Percentiles rank a stretch among this genome's conserved stretches.
phyloP scores from a whole-genome alignment of 306 rosid species.

The Purshia tridentata region DNA sequence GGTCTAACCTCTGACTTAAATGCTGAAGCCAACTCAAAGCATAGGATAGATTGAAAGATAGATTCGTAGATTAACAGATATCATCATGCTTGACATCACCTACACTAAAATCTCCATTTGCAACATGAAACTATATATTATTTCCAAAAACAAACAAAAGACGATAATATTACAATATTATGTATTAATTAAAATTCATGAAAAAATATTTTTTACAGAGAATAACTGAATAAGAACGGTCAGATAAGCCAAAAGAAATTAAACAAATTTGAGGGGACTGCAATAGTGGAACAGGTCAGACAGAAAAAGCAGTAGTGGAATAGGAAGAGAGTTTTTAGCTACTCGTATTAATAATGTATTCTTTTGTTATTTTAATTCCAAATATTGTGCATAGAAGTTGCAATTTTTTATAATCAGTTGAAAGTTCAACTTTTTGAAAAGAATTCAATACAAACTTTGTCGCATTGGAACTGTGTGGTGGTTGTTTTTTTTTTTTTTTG shows the following conservation, averaged over 20 bases:
- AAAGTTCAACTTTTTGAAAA: too few species aligned
- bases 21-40: conserved; percentile 37
- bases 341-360: background rate
- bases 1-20: conserved; percentile 27
- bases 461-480: too few species aligned
- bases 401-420: too few species aligned
- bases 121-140: background rate
- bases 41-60: conserved; percentile 41
- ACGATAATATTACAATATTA: background rate
- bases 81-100: conserved; percentile 49
- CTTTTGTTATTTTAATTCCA: background rate
- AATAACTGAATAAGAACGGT: background rate
- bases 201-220: background rate
- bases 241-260: background rate
- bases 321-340: background rate
- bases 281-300: background rate
- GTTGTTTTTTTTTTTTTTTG: too few species aligned
- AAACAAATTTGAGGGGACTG: background rate
- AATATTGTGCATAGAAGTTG: too few species aligned
- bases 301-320: background rate
- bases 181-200: background rate
- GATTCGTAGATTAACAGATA: conserved; percentile 39
- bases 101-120: background rate
- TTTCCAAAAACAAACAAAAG: background rate
- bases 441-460: too few species aligned